Evolutionary conservation across 768 basidiomycete species (phyloP), one percentile per base, ranked within the genome.

Genomic region (Lepiota venenata): DNA sequence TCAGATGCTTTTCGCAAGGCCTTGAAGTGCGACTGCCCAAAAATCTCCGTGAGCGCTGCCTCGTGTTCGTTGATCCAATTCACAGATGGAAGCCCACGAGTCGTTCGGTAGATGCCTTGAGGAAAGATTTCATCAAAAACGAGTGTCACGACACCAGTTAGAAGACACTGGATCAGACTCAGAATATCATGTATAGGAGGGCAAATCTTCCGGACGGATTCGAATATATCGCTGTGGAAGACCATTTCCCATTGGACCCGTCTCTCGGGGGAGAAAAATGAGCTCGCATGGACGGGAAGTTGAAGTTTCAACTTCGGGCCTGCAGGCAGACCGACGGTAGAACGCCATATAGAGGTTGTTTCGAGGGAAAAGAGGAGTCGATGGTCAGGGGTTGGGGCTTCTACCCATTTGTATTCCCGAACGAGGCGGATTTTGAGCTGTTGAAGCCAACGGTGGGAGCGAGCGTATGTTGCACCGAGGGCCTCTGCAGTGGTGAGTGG

Each of bases 181-280:
- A 87, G 73, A 60, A 88, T 83, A 66, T 87, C 85, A 68, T 78
- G 82, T 66, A 88, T 79, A 45, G 86, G 86, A 27, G 80, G 78
- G 52, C 82, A 80, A 60, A 84, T 80, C 67, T 85, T 84, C 32
- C 85, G 76, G 52, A 85, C 78, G 25, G 82, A 84, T 62, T 85
- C 84, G 69, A 87, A 88, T 47, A 83, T 81, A 68, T 87, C 85
- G 63, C 81, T 82, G 66, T 87, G 89, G 65, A 93, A 93, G 62
- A 91, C 88, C 89, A 91, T 91, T 67, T 91, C 83, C 90, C 91
- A 93, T 66, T 91, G 89, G 43, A 91, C 80, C 56, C 88, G 82
- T 60, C 90, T 75, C 66, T 92, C 88, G 10, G 88, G 88, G 46
- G 85, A 87, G 73, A 92, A 93, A 71, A 93, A 92, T 21, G 90